Evolutionary conservation across 192 early-diverging fungal species (phyloP), one percentile per base, ranked within the genome.

Genomic region (Coemansia aciculifera): DNA sequence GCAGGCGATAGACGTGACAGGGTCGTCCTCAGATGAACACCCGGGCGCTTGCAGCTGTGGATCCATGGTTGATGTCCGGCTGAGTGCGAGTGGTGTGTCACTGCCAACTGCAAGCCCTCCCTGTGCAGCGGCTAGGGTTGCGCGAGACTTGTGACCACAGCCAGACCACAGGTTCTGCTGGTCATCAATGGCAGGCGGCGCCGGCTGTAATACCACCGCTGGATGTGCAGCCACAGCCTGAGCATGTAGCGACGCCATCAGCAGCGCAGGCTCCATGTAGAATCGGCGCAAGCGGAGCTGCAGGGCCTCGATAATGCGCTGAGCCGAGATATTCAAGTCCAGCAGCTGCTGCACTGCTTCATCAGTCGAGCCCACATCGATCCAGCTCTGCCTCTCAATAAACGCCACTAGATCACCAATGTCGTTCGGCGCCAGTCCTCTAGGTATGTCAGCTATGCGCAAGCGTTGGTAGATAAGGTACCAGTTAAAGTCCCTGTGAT

Each of bases 401-500:
- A 83, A 83, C 4, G 37, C 77, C n/a, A 83, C 54, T 34, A 83
- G 64, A 24, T 74, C 81, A 6, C 66, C 17, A 4, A 83, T 54
- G 27, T 74, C 76, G 15, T n/a, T 39, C 3, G 81, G 81, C 3
- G 3, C 48, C 15, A 83, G 49, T 29, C 27, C 40, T 7, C 36
- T 29, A 3, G 81, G 81, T 64, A 83, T 57, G 32, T 78, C 70
- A 0, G 81, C 81, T 67, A 83, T 70, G 9, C 73, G 75, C 61
- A 83, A 3, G 24, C 75, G 81, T 49, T 83, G 73, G 49, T 69
- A 75, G 21, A 48, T 52, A 10, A 69, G 77, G 62, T 83, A 83
- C 81, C 81, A 83, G 70, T 83, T 83, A 48, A 83, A 59, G 62
- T 83, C 76, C 46, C 81, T 73, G 42, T 83, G 81, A 57, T 83